These are phyloP conservation scores for Nicotiana attenuata DNA, from an alignment of 257 asterid genomes.

Conservation along the genomic window DNA sequence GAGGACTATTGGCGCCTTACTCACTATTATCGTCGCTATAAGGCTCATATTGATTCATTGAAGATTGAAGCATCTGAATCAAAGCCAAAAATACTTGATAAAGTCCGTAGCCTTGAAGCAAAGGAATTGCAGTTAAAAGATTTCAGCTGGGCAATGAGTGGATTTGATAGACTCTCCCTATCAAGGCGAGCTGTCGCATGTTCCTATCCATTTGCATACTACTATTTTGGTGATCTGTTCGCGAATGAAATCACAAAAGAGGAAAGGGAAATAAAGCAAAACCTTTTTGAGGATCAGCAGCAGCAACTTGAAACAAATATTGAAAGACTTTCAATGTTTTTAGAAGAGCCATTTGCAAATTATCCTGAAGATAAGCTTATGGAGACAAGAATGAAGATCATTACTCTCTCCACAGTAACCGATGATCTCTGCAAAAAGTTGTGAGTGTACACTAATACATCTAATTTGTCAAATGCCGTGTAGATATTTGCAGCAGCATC, in stretches of 20 bases:
- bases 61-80: conserved; percentile 29
- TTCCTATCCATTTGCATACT: conserved; percentile 53
- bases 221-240: conserved; percentile 49
- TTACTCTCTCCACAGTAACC: conserved; percentile 23
- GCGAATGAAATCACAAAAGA: conserved; percentile 26
- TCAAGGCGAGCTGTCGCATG: conserved; percentile 36
- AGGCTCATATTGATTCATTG: conserved; percentile 44
- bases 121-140: conserved; percentile 21
- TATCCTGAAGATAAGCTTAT: conserved; percentile 14
- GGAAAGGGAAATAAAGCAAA: conserved; percentile 44
- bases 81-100: conserved; percentile 22
- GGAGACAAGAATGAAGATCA: conserved; percentile 23
- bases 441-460: neutral
- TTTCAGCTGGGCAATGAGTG: conserved; percentile 43
- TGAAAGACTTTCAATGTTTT: conserved; percentile 42
- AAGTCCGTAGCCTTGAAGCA: conserved; percentile 20
- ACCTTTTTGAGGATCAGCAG: conserved; percentile 59
- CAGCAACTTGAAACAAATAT: conserved; percentile 50
- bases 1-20: conserved; percentile 33
- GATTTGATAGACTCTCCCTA: conserved; percentile 33
- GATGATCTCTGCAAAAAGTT: conserved; percentile 34
- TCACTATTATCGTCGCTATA: conserved; percentile 40
- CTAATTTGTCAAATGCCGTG: neutral
- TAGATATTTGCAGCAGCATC: neutral
- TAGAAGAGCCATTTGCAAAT: conserved; percentile 34